Conservation (phyloP, 345 rosid genomes). For the Gossypioides kirkii region DNA sequence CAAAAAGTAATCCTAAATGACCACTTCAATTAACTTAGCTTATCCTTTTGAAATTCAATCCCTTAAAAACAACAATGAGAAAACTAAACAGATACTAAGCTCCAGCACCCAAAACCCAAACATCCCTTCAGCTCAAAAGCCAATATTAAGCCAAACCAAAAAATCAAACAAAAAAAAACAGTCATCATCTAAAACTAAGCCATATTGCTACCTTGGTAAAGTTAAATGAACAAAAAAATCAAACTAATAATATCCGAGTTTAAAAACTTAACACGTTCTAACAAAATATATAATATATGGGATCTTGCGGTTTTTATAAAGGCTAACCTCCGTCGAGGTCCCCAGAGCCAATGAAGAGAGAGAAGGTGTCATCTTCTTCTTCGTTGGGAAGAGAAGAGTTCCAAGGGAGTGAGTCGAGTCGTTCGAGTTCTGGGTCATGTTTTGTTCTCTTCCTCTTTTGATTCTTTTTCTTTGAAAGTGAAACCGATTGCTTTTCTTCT, state of each 20-base stretch:
- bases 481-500: not conserved
- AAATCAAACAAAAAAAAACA: not conserved
- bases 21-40: not conserved
- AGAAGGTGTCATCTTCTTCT: slow-evolving; percentile 42
- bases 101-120: not conserved
- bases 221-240: not conserved
- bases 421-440: slow-evolving; percentile 35
- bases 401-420: slow-evolving; percentile 59
- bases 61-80: not conserved
- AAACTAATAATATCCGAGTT: slow-evolving; percentile 9
- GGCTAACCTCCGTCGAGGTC: slow-evolving; percentile 75
- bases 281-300: not conserved
- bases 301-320: not conserved
- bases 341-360: slow-evolving; percentile 50
- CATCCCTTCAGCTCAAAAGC: not conserved
- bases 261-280: not conserved
- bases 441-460: slow-evolving; percentile 36
- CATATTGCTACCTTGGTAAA: not conserved
- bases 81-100: not conserved
- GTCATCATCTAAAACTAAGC: not conserved
- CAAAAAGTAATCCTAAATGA: not conserved
- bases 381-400: slow-evolving; percentile 38
- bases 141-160: not conserved
- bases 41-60: not conserved
- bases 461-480: slow-evolving; percentile 19